Percentiles rank a stretch among this genome's conserved stretches.
phyloP scores from a whole-genome alignment of 2,329 filamentous ascomycete species.

The Thermoascus crustaceus region DNA sequence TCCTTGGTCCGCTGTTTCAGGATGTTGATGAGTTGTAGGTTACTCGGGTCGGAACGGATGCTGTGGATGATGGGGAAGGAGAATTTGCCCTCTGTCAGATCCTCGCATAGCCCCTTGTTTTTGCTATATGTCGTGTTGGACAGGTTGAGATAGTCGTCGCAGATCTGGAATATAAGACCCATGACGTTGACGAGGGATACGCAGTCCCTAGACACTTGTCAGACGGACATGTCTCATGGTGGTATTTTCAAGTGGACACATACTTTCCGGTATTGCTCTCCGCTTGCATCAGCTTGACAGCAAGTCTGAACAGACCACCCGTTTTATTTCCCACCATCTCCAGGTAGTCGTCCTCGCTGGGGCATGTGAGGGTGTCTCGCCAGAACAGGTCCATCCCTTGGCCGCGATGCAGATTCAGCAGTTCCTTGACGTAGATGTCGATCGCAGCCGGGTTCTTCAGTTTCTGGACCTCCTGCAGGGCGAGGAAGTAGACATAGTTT shows the following conservation, averaged over 20 bases:
- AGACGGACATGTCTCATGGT: conserved; percentile 1
- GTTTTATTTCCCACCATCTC: conserved; percentile 45
- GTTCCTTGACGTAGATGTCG: conserved; percentile 37
- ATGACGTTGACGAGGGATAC: conserved; percentile 59
- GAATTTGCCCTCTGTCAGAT: conserved; percentile 95
- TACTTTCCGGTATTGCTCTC: conserved; percentile 28
- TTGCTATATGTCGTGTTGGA: conserved; percentile 61
- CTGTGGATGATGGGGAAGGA: conserved; percentile 92
- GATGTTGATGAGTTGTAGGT: conserved; percentile 76
- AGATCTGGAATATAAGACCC: conserved; percentile 41
- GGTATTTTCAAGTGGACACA: background rate
- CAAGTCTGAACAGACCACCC: conserved; percentile 40
- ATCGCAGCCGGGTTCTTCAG: conserved; percentile 34
- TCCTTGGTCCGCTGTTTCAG: conserved; percentile 82
- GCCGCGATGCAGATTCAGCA: conserved; percentile 40
- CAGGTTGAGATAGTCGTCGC: conserved; percentile 82
- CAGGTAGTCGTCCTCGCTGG: conserved; percentile 41
- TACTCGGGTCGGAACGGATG: conserved; percentile 57
- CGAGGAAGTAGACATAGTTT: conserved; percentile 42
- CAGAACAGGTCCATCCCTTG: conserved; percentile 44
- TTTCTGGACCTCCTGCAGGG: conserved; percentile 34
- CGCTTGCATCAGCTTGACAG: conserved; percentile 39
- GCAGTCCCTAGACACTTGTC: conserved; percentile 25
- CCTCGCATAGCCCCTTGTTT: conserved; percentile 92
- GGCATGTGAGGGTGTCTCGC: conserved; percentile 38